Percentiles rank a stretch among this genome's conserved stretches.
Evolutionary conservation across 805 yeast species (phyloP).

Genomic region (Schizosaccharomyces lindneri): DNA sequence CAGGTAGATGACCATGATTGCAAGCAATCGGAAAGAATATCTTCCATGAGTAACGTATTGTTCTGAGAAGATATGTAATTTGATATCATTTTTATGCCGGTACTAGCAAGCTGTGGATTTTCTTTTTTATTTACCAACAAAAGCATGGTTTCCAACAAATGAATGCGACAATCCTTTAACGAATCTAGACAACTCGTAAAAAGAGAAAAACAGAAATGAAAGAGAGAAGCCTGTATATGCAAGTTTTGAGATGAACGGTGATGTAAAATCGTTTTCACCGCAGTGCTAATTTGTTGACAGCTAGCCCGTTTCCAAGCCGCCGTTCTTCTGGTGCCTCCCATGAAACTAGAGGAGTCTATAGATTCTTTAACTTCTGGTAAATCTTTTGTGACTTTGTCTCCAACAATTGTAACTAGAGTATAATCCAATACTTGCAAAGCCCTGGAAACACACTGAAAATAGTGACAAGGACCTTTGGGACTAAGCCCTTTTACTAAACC

Average conservation of each 20-base stretch:
- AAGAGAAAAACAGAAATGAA: constrained; percentile 14
- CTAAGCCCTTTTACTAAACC: constrained; percentile 14
- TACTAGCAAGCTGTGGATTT: not conserved
- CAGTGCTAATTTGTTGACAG: not conserved
- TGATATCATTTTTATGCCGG: not conserved
- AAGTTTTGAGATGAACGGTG: not conserved
- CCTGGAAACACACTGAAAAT: not conserved
- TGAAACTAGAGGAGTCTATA: not conserved
- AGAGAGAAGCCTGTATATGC: constrained; percentile 8
- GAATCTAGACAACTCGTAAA: constrained; percentile 15
- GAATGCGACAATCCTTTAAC: constrained; percentile 17
- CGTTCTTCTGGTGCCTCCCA: not conserved
- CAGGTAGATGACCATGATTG: not conserved
- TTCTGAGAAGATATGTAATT: not conserved
- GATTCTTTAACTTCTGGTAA: not conserved
- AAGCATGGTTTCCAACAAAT: constrained; percentile 16
- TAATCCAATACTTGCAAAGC: not conserved
- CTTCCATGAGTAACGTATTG: not conserved
- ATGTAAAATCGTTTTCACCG: not conserved
- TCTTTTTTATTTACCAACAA: constrained; percentile 8
- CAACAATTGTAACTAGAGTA: not conserved
- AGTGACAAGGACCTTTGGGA: constrained; percentile 10
- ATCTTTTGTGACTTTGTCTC: not conserved
- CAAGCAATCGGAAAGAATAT: not conserved
- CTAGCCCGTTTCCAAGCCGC: not conserved